Evolutionary conservation across 352 stramenopile genomes (phyloP), one percentile per base, ranked within the genome.

Genomic region (Globisporangium solare): DNA sequence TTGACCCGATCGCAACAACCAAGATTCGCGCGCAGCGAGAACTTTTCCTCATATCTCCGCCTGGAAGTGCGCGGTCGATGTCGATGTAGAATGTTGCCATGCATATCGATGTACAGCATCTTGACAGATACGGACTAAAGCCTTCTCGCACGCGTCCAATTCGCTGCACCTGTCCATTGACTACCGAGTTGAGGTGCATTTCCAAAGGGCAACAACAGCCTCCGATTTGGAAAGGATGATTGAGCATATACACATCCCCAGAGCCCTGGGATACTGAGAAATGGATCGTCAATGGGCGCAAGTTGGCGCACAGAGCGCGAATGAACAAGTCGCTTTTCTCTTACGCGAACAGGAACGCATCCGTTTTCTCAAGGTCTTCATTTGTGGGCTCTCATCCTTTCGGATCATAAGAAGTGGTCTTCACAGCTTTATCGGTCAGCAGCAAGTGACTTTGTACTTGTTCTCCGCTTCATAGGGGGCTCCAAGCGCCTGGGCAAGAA

Each of bases 11-110:
- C 76, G 45, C 76, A 83, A 59, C 79, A 89, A 22, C 60, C 56
- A n/a, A 76, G 20, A 45, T 85, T 86, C 31, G 66, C 71, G 61
- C 74, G 71, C 56, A 89, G 45, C 37, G 66, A 64, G 61, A 82
- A 87, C 37, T 60, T 61, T 45, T 69, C 83, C 59, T 83, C 73
- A 55, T 79, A 86, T 6, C 70, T 56, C 74, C 78, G 35, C 81
- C 75, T 5, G 75, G 66, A 15, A 76, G 51, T 20, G 70, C 70
- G 31, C 70, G 69, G 15, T 86, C 70, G 49, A 89, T 80, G 47
- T 83, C 66, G 15, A 70, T 81, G 70, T 86, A 89, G n/a, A 57
- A 70, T n/a, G 76, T 86, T 47, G 66, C 73, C 18, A 83, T 60
- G 48, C 74, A 87, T 52, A 70, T 84, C 0, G 54, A 35, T 1